phyloP scores from a whole-genome alignment of 2,329 filamentous ascomycete species.

The Beauveria brongniartii region DNA sequence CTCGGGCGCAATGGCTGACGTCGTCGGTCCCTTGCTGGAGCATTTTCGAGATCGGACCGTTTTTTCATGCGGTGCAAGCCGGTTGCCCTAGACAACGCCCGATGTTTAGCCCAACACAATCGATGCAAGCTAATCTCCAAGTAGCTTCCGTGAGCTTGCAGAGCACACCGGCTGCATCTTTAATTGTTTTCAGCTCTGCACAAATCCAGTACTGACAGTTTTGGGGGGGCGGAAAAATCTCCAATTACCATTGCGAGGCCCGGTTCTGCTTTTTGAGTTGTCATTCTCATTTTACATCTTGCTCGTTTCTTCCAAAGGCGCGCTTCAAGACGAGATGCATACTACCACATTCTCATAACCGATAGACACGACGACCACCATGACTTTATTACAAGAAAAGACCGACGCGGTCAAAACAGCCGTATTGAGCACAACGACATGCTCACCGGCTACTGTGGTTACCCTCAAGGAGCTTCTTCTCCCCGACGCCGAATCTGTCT shows the following conservation, averaged over 20 bases:
- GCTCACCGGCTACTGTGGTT: conserved; percentile 41
- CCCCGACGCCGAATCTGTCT: conserved; percentile 21
- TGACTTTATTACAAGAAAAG: conserved; percentile 37
- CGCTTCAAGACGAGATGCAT: conserved; percentile 27
- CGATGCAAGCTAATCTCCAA: background rate
- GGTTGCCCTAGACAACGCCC: conserved; percentile 32
- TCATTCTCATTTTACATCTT: background rate
- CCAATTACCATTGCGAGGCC: background rate
- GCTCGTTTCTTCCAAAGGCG: background rate
- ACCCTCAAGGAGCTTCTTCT: conserved; percentile 39
- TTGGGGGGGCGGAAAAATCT: background rate
- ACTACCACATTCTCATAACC: conserved; percentile 15
- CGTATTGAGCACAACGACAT: conserved; percentile 44
- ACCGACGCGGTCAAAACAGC: conserved; percentile 46
- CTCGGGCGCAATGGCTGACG: background rate
- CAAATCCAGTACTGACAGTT: background rate
- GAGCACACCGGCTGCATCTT: background rate
- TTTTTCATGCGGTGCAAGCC: background rate
- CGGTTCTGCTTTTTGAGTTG: background rate
- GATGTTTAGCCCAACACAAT: conserved; percentile 23
- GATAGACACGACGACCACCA: conserved; percentile 22
- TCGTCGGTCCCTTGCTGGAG: background rate
- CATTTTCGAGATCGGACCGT: background rate
- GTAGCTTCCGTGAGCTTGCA: background rate
- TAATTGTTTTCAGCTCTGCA: background rate